Conservation (phyloP, 768 basidiomycete species). For the Kwoniella sp. region DNA sequence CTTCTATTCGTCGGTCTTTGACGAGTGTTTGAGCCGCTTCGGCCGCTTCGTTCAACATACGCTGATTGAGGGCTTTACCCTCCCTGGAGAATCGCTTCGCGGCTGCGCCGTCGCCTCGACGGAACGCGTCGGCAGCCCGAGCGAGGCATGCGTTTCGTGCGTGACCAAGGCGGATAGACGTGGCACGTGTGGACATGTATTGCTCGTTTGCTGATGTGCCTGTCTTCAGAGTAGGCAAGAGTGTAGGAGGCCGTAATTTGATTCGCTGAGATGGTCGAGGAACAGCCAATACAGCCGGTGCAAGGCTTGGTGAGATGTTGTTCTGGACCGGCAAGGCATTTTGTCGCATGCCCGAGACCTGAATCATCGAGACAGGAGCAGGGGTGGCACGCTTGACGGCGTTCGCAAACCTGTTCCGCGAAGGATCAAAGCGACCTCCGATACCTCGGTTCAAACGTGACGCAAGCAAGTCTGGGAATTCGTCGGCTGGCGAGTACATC, state of each 20-base stretch:
- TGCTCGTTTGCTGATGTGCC: conserved; percentile 75
- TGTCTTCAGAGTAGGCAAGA: conserved; percentile 86
- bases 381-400: conserved; percentile 74
- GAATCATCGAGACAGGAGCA: conserved; percentile 27
- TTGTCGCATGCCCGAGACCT: conserved; percentile 33
- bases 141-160: conserved; percentile 92
- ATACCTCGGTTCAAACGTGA: conserved; percentile 30
- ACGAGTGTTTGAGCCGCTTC: conserved; percentile 83
- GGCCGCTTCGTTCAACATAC: conserved; percentile 84
- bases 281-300: conserved; percentile 27
- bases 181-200: conserved; percentile 85
- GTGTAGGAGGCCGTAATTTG: conserved; percentile 75
- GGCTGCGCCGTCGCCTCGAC: conserved; percentile 89
- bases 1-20: conserved; percentile 72
- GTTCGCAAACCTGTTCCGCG: conserved; percentile 84
- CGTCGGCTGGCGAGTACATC: conserved; percentile 38
- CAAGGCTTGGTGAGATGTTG: conserved; percentile 11
- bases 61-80: conserved; percentile 87
- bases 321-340: conserved; percentile 7
- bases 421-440: conserved; percentile 69
- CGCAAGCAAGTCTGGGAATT: conserved; percentile 53
- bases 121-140: conserved; percentile 93
- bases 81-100: conserved; percentile 93
- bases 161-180: conserved; percentile 87
- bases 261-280: conserved; percentile 74